A percentile compares a stretch with the other conserved stretches of the same genome.
Conservation (phyloP, 139 green algal species). For the Pseudopediastrum boryanum region DNA sequence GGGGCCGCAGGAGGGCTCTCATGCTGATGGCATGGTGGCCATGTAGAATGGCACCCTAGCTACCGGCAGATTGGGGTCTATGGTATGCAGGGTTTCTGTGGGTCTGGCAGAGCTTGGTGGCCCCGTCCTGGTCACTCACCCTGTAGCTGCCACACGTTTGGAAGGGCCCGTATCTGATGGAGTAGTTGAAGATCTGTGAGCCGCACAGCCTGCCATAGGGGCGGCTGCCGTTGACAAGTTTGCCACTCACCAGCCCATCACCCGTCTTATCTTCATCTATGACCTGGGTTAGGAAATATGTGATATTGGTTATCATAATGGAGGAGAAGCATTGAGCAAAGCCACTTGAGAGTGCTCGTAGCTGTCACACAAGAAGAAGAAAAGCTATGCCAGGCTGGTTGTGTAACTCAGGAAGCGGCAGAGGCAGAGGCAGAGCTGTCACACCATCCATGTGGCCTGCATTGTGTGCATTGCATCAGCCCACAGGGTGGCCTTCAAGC, state of each 20-base stretch:
- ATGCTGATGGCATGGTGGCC: not conserved
- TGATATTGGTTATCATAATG: too few species aligned
- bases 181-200: constrained; percentile 25
- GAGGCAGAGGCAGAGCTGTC: too few species aligned
- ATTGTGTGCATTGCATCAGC: too few species aligned
- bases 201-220: constrained; percentile 34
- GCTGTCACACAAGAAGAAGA: too few species aligned
- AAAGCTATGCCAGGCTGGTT: too few species aligned
- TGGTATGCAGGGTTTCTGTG: not conserved
- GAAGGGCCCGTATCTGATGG: constrained; percentile 17
- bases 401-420: too few species aligned
- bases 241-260: not conserved
- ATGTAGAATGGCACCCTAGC: not conserved
- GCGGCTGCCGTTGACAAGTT: not conserved
- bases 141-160: constrained; percentile 7
- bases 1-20: not conserved
- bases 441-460: too few species aligned
- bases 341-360: too few species aligned
- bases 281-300: not conserved
- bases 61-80: not conserved
- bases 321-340: too few species aligned
- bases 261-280: not conserved
- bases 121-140: not conserved
- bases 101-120: too few species aligned
- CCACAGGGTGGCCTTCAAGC: too few species aligned